These are phyloP conservation scores for Aspergillus terreus DNA, from an alignment of 2,329 filamentous ascomycete species.

Conservation along the genomic window DNA sequence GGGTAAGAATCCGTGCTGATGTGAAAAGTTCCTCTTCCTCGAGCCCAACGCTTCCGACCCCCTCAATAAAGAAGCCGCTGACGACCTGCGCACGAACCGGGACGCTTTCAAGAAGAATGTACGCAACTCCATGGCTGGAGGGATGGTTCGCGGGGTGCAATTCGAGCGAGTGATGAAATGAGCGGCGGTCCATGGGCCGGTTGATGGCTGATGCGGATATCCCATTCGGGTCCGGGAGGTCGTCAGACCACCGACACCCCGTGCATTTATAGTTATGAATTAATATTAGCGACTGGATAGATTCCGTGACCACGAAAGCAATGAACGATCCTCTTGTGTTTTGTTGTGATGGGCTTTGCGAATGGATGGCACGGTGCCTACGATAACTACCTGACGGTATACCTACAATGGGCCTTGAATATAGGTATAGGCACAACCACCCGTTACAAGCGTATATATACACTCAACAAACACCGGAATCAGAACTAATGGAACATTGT, in stretches of 20 bases:
- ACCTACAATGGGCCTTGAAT: background rate
- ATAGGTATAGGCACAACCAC: background rate
- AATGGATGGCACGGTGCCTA: background rate
- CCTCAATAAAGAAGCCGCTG: slow-evolving; percentile 96
- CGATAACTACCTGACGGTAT: background rate
- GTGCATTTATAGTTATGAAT: slow-evolving; percentile 20
- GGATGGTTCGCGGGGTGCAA: slow-evolving; percentile 64
- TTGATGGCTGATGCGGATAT: background rate
- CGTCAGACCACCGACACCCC: background rate
- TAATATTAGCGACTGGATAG: slow-evolving; percentile 33
- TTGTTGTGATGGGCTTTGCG: background rate
- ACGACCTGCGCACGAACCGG: slow-evolving; percentile 79
- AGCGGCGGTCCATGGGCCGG: background rate
- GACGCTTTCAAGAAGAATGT: slow-evolving; percentile 93
- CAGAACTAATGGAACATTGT: slow-evolving; percentile 18
- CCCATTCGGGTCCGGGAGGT: background rate
- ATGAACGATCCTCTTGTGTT: slow-evolving; percentile 12
- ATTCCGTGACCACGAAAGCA: slow-evolving; percentile 21
- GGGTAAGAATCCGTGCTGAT: background rate
- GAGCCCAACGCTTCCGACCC: slow-evolving; percentile 96
- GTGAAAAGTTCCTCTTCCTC: slow-evolving; percentile 79
- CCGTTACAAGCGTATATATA: slow-evolving; percentile 29
- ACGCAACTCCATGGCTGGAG: slow-evolving; percentile 75
- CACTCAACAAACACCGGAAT: slow-evolving; percentile 20
- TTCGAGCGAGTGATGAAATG: slow-evolving; percentile 78